A percentile compares a stretch with the other conserved stretches of the same genome.
These are phyloP conservation scores for Clarireedia homoeocarpa DNA, from an alignment of 2,329 filamentous ascomycete species.

Conservation along the genomic window DNA sequence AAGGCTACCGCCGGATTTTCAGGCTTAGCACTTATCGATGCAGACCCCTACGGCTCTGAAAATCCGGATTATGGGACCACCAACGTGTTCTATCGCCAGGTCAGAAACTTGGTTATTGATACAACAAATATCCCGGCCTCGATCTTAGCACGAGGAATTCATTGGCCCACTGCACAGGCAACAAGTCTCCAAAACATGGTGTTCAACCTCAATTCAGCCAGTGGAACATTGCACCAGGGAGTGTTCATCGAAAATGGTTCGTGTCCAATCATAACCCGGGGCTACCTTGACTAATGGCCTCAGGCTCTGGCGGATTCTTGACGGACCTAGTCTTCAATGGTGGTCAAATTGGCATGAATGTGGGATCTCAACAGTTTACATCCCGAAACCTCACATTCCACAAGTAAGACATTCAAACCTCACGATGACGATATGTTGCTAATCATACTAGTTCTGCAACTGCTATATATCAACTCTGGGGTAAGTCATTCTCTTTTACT, in stretches of 20 bases:
- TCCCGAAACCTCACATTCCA: slow-evolving; percentile 44
- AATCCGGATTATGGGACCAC: slow-evolving; percentile 69
- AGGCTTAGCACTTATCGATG: slow-evolving; percentile 82
- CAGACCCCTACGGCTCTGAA: slow-evolving; percentile 70
- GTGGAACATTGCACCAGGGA: slow-evolving; percentile 43
- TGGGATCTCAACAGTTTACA: slow-evolving; percentile 60
- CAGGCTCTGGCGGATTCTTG: slow-evolving; percentile 49
- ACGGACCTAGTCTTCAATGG: slow-evolving; percentile 53
- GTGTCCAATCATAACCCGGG: slow-evolving; percentile 26
- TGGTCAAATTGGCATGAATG: slow-evolving; percentile 49
- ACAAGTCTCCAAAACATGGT: slow-evolving; percentile 54
- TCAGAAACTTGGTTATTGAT: slow-evolving; percentile 61
- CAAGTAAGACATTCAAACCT: slow-evolving; percentile 18
- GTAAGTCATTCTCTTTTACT: background rate
- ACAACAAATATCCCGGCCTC: slow-evolving; percentile 28
- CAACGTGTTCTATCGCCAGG: slow-evolving; percentile 56
- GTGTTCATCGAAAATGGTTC: slow-evolving; percentile 40
- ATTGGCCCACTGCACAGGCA: slow-evolving; percentile 47
- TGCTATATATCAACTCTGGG: slow-evolving; percentile 49
- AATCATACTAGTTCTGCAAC: slow-evolving; percentile 35
- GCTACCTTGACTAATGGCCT: slow-evolving; percentile 28
- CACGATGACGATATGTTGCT: background rate
- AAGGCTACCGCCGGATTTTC: slow-evolving; percentile 63
- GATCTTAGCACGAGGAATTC: slow-evolving; percentile 35
- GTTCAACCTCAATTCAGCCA: slow-evolving; percentile 44